Evolutionary conservation across 495 filamentous ascomycete genomes (phyloP).

Genomic region (Mycothermus thermophilus): DNA sequence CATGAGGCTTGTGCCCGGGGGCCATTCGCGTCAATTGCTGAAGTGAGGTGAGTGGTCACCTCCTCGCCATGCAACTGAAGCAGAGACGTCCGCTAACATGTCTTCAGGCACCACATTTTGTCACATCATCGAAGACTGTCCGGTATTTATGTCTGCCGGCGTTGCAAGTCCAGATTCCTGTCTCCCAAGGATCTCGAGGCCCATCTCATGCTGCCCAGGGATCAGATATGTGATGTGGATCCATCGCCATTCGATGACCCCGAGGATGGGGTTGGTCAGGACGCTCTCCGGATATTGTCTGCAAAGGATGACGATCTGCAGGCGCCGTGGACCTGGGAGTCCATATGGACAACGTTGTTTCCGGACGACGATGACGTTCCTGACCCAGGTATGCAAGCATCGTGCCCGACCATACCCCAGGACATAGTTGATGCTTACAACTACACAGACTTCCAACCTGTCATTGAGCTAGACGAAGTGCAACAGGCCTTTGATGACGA

Average conservation of each 20-base stretch:
- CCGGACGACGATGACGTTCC: conserved; percentile 8
- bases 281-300: conserved; percentile 1
- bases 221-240: conserved; percentile 15
- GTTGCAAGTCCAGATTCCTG: conserved; percentile 11
- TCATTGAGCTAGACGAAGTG: conserved; percentile 16
- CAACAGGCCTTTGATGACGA: conserved; percentile 15
- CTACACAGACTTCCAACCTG: conserved; percentile 12
- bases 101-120: conserved; percentile 15
- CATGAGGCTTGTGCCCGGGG: conserved; percentile 19
- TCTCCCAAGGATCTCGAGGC: conserved; percentile 1
- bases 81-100: no score
- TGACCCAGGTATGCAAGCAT: conserved; percentile 9
- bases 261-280: conserved; percentile 15
- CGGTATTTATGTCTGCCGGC: conserved; percentile 11
- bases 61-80: no score
- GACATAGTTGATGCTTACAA: not conserved
- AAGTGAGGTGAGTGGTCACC: conserved; percentile 11
- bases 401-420: not conserved
- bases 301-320: not conserved
- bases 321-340: conserved; percentile 11
- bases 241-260: not conserved
- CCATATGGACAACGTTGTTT: conserved; percentile 13
- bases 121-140: conserved; percentile 3
- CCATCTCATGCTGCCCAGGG: conserved; percentile 14
- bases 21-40: conserved; percentile 7